Conservation (phyloP, 805 yeast species). For the Phaffomyces antillensis region DNA sequence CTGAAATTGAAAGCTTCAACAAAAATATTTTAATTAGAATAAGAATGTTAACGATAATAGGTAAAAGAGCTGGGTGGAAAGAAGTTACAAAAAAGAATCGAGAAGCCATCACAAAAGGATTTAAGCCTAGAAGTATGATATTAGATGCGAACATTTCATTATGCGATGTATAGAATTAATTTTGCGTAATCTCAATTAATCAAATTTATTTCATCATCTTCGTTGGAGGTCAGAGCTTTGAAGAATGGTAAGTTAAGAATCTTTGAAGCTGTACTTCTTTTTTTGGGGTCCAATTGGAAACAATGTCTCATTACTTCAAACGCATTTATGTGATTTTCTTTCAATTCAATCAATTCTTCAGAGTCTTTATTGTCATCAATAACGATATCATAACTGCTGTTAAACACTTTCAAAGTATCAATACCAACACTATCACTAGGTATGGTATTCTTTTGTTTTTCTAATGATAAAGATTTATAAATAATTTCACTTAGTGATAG, state of each 20-base stretch:
- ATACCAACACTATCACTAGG: constrained; percentile 67
- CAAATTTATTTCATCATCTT: constrained; percentile 6
- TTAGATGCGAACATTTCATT: not conserved
- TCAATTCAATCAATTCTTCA: constrained; percentile 1
- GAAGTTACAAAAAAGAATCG: no score
- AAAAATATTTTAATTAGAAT: no score
- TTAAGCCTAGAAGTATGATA: no score
- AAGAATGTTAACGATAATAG: no score
- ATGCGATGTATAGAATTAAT: not conserved
- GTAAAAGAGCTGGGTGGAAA: no score
- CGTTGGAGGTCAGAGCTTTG: constrained; percentile 1
- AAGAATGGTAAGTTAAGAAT: constrained; percentile 36
- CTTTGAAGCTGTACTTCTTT: constrained; percentile 77
- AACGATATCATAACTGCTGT: constrained; percentile 13
- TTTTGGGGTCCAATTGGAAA: constrained; percentile 70
- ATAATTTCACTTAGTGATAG: constrained; percentile 30
- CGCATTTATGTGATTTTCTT: constrained; percentile 16
- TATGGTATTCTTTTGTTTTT: constrained; percentile 49
- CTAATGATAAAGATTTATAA: constrained; percentile 35
- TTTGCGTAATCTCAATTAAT: not conserved
- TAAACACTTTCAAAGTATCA: constrained; percentile 43
- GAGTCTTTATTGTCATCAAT: constrained; percentile 10
- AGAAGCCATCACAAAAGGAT: no score
- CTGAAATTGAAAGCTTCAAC: no score
- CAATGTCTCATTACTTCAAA: constrained; percentile 34